These are phyloP conservation scores for Rhizoclosmatium sp. DNA, from an alignment of 192 early-diverging fungal species.

Conservation along the genomic window DNA sequence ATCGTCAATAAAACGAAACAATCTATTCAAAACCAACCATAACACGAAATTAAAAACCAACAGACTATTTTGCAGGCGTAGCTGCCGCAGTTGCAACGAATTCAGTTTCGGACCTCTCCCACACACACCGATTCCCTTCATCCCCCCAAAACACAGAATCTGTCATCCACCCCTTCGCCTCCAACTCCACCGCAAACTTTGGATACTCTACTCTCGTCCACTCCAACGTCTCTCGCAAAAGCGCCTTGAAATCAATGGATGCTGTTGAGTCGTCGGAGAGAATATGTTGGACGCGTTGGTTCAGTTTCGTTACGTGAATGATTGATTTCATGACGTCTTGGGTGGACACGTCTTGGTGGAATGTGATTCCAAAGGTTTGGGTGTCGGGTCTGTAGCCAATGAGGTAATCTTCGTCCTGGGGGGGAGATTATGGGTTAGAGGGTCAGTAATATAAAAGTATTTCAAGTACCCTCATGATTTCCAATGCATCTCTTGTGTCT, in stretches of 20 bases:
- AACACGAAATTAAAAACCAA: too few relatives aligned
- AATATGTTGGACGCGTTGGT: slow-evolving; percentile 1
- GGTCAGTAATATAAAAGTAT: not conserved
- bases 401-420: slow-evolving; percentile 69
- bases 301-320: slow-evolving; percentile 56
- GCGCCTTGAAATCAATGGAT: slow-evolving; percentile 33
- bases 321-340: slow-evolving; percentile 69
- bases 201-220: slow-evolving; percentile 60
- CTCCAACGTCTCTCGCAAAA: slow-evolving; percentile 47
- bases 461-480: slow-evolving; percentile 47
- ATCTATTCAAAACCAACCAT: too few relatives aligned
- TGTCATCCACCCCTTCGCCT: slow-evolving; percentile 62
- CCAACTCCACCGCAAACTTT: slow-evolving; percentile 59
- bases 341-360: slow-evolving; percentile 58
- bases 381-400: slow-evolving; percentile 49
- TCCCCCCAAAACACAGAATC: slow-evolving; percentile 68
- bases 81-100: not conserved
- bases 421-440: not conserved
- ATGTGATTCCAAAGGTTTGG: slow-evolving; percentile 51
- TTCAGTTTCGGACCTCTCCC: slow-evolving; percentile 29
- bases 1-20: too few relatives aligned
- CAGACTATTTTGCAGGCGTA: too few relatives aligned
- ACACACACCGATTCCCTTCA: slow-evolving; percentile 43
- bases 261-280: not conserved
- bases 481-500: slow-evolving; percentile 37